phyloP scores from a whole-genome alignment of 345 rosid species.

The Bruguiera sexangula region DNA sequence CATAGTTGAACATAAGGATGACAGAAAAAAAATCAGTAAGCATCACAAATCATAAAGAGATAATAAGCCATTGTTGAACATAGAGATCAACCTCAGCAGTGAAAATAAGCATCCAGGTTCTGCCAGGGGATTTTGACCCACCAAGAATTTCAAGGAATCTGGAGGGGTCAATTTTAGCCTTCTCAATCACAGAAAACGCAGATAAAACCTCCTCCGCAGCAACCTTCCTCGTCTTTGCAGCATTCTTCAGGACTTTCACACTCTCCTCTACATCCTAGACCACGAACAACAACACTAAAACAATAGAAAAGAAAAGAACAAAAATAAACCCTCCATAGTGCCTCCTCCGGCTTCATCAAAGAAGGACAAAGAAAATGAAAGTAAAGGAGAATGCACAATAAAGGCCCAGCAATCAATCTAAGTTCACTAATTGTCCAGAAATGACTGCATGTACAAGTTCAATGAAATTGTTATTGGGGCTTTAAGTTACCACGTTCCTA shows the following conservation, averaged over 20 bases:
- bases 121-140: constrained; percentile 75
- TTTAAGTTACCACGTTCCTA: too few species aligned
- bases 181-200: constrained; percentile 73
- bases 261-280: constrained; percentile 58
- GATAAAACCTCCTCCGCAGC: constrained; percentile 54
- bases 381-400: too few species aligned
- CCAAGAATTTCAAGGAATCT: constrained; percentile 70
- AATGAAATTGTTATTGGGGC: too few species aligned
- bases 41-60: not conserved
- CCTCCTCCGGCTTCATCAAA: too few species aligned
- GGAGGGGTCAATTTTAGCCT: constrained; percentile 71
- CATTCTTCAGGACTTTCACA: constrained; percentile 63
- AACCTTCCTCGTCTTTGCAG: constrained; percentile 80
- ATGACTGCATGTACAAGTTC: too few species aligned
- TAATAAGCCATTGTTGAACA: not conserved
- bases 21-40: constrained; percentile 11
- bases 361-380: too few species aligned
- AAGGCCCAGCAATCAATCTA: too few species aligned
- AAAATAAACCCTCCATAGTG: too few species aligned
- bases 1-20: not conserved
- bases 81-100: constrained; percentile 61
- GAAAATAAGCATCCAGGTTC: constrained; percentile 93
- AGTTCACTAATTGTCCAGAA: too few species aligned
- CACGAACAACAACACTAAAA: constrained; percentile 1
- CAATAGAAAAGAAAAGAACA: too few species aligned